Evolutionary conservation across 805 yeast genomes (phyloP).

Genomic region (Pichia paraexigua): DNA sequence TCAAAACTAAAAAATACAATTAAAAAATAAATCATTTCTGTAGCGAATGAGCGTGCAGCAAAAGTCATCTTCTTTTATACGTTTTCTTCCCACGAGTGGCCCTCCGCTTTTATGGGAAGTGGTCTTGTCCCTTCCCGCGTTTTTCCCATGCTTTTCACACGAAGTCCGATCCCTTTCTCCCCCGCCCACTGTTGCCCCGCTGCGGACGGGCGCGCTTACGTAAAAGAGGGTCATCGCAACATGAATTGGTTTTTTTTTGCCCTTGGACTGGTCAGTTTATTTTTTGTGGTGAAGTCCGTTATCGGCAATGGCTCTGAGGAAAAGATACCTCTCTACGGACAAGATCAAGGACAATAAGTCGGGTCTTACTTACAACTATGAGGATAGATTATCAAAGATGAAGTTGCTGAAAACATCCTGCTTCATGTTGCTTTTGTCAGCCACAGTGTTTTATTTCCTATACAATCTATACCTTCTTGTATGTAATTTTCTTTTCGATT

Average conservation of each 20-base stretch:
- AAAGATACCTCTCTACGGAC: not conserved
- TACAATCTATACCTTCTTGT: not conserved
- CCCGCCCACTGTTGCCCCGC: not conserved
- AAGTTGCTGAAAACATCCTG: slow-evolving; percentile 2
- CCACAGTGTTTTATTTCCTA: not conserved
- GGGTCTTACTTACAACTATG: slow-evolving; percentile 6
- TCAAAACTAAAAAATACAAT: not conserved
- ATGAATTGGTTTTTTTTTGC: not conserved
- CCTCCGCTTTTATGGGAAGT: not conserved
- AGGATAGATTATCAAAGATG: slow-evolving; percentile 4
- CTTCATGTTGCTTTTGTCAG: not conserved
- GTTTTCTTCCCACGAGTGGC: not conserved
- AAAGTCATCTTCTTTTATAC: not conserved
- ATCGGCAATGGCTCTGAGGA: not conserved
- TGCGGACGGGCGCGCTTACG: not conserved
- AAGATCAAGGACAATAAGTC: not conserved
- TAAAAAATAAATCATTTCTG: not conserved
- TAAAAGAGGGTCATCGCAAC: not conserved
- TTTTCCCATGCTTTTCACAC: not conserved
- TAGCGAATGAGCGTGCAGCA: not conserved
- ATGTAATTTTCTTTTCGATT: slow-evolving; percentile 1
- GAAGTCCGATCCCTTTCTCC: not conserved
- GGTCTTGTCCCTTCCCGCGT: not conserved
- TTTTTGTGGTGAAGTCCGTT: not conserved
- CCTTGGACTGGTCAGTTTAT: too few species aligned